phyloP scores from a whole-genome alignment of 306 rosid genomes.

The Malus orientalis region DNA sequence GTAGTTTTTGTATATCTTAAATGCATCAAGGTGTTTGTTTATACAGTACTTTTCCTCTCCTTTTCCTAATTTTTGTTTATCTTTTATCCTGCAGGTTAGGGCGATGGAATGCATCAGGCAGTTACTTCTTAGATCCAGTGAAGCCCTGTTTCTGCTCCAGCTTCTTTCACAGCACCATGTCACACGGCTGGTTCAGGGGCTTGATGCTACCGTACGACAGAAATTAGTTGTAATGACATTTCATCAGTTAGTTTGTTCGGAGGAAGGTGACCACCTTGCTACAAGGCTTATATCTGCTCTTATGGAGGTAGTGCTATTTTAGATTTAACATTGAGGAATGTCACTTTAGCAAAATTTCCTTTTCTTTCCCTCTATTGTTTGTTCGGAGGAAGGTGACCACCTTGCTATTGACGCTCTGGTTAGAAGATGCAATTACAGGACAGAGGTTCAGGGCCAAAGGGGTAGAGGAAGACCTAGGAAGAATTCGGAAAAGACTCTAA shows the following conservation, averaged over 20 bases:
- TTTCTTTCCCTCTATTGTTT: not conserved
- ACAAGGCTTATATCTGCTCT: conserved; percentile 85
- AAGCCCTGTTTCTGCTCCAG: conserved; percentile 90
- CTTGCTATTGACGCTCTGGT: no score
- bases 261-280: conserved; percentile 85
- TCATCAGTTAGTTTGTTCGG: conserved; percentile 87
- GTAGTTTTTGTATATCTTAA: conserved; percentile 31
- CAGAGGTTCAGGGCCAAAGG: no score
- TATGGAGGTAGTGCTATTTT: conserved; percentile 71
- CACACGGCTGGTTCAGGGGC: conserved; percentile 79
- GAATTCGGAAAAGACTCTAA: no score
- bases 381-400: no score
- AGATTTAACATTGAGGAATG: conserved; percentile 12
- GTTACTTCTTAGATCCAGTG: conserved; percentile 82
- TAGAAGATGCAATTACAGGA: no score
- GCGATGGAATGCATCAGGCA: conserved; percentile 99
- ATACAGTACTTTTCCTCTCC: not conserved
- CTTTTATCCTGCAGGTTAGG: conserved; percentile 58
- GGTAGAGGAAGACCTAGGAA: no score
- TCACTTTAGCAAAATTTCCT: conserved; percentile 12
- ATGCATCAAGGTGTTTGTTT: not conserved
- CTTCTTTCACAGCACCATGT: conserved; percentile 96
- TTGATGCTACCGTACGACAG: conserved; percentile 59
- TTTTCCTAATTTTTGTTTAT: conserved; percentile 20
- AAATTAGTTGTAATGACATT: conserved; percentile 74